These are phyloP conservation scores for Avena sativa DNA, from an alignment of 176 grass and related monocot genomes.

Conservation along the genomic window DNA sequence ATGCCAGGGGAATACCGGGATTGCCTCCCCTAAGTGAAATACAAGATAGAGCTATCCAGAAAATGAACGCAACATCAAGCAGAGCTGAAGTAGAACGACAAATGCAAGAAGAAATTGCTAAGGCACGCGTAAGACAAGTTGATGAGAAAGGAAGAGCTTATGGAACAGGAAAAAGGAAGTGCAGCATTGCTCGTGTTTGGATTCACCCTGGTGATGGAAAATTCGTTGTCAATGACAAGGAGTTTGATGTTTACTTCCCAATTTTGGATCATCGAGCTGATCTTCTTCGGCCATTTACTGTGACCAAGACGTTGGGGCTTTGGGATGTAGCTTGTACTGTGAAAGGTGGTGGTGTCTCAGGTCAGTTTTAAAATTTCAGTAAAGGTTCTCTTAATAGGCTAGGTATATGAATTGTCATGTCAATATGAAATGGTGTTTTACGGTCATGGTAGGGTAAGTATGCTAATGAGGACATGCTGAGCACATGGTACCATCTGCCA, in stretches of 20 bases:
- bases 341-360: slow-evolving; percentile 92
- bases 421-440: slow-evolving; percentile 21
- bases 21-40: slow-evolving; percentile 86
- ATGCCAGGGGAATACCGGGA: slow-evolving; percentile 61
- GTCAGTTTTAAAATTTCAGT: slow-evolving; percentile 50
- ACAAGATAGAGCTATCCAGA: slow-evolving; percentile 78
- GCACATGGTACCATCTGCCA: background rate
- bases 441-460: background rate
- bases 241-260: slow-evolving; percentile 94
- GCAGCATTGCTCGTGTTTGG: slow-evolving; percentile 89
- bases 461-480: background rate
- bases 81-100: slow-evolving; percentile 74
- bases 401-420: background rate
- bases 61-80: slow-evolving; percentile 70
- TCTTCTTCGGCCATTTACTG: slow-evolving; percentile 87
- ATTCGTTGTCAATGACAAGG: slow-evolving; percentile 89
- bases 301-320: slow-evolving; percentile 75
- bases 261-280: slow-evolving; percentile 91
- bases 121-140: slow-evolving; percentile 75
- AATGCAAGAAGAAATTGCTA: slow-evolving; percentile 81
- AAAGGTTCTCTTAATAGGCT: background rate
- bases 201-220: slow-evolving; percentile 86
- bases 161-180: slow-evolving; percentile 95
- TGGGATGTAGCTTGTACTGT: slow-evolving; percentile 87
- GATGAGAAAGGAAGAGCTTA: slow-evolving; percentile 97